Percentiles rank a stretch among this genome's conserved stretches.
Conservation (phyloP, 805 yeast genomes). For the Metahyphopichia silvanorum region DNA sequence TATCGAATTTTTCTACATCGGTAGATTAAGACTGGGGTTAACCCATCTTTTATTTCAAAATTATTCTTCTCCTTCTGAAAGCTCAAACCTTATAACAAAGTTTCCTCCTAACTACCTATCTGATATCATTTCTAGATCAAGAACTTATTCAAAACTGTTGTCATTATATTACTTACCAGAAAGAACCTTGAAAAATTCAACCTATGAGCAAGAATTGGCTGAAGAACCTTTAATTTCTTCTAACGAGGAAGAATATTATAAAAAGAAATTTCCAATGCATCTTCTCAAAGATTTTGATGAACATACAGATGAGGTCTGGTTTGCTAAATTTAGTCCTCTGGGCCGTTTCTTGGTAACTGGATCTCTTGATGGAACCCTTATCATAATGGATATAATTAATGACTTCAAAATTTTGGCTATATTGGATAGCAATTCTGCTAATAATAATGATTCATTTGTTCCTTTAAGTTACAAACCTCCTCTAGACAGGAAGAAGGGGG, state of each 20-base stretch:
- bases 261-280: slow-evolving; percentile 44
- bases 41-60: neutral
- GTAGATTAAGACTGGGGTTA: neutral
- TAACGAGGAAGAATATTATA: slow-evolving; percentile 5
- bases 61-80: neutral
- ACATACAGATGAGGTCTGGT: slow-evolving; percentile 84
- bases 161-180: slow-evolving; percentile 28
- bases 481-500: slow-evolving; percentile 31
- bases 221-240: slow-evolving; percentile 2
- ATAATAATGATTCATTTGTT: slow-evolving; percentile 25
- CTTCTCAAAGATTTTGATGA: slow-evolving; percentile 43
- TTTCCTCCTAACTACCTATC: slow-evolving; percentile 20
- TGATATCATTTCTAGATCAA: slow-evolving; percentile 19
- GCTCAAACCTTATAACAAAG: slow-evolving; percentile 3
- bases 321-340: slow-evolving; percentile 68
- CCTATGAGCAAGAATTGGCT: slow-evolving; percentile 9
- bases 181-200: slow-evolving; percentile 13
- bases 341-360: slow-evolving; percentile 79
- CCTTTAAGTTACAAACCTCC: slow-evolving; percentile 22
- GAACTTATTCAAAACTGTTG: slow-evolving; percentile 17
- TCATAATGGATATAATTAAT: slow-evolving; percentile 62
- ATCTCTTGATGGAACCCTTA: slow-evolving; percentile 60
- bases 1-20: neutral
- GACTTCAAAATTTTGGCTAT: slow-evolving; percentile 28
- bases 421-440: slow-evolving; percentile 22